Evolutionary conservation across 1,284 basidiomycete genomes (phyloP).

Genomic region (Ustilago nuda): DNA sequence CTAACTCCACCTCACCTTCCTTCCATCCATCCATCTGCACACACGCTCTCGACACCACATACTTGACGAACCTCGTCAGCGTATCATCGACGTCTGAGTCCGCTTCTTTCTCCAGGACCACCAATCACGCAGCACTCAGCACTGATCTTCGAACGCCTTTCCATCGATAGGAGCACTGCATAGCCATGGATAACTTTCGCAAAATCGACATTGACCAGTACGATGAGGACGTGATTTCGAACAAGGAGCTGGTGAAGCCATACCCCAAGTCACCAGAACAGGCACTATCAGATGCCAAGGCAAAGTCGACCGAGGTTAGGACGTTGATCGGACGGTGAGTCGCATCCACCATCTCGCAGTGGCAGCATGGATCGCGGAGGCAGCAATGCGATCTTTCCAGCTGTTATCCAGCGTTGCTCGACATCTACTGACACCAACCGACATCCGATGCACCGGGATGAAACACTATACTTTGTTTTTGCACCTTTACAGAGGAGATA

Average conservation of each 20-base stretch:
- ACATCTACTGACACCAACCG: background rate
- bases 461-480: background rate
- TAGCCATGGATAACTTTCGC: slow-evolving; percentile 74
- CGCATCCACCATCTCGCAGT: background rate
- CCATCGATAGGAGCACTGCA: background rate
- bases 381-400: background rate
- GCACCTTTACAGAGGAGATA: slow-evolving; percentile 49
- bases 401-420: background rate
- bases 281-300: slow-evolving; percentile 80
- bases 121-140: background rate
- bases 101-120: background rate
- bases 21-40: background rate
- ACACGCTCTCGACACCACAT: background rate
- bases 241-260: slow-evolving; percentile 81
- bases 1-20: background rate
- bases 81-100: background rate
- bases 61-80: background rate
- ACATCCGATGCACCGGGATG: background rate
- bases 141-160: background rate
- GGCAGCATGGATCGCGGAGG: background rate
- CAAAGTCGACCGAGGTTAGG: slow-evolving; percentile 80
- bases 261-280: slow-evolving; percentile 84
- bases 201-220: slow-evolving; percentile 94
- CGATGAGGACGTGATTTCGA: slow-evolving; percentile 89
- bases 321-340: slow-evolving; percentile 71